Evolutionary conservation across 257 asterid species (phyloP).

Genomic region (Nicotiana undulata): DNA sequence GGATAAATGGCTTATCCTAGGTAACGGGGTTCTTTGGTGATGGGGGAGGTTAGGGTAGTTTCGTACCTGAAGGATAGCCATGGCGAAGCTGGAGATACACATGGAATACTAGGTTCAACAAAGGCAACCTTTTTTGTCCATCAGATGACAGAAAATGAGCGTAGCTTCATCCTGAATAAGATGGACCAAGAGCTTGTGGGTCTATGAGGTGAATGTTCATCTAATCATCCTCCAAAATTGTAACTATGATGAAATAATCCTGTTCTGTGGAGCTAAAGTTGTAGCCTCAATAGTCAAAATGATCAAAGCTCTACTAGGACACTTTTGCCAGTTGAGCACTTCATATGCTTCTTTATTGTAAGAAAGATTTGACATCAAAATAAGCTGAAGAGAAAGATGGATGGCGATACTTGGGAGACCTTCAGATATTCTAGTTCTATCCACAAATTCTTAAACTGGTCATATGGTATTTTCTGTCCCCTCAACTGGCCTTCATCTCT

Average conservation of each 20-base stretch:
- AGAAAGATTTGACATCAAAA: not conserved
- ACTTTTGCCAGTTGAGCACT: too few species aligned
- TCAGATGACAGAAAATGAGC: not conserved
- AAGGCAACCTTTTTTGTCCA: not conserved
- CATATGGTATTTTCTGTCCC: not conserved
- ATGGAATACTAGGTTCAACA: not conserved
- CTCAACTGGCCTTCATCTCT: not conserved
- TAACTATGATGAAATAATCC: not conserved
- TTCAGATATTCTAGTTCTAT: not conserved
- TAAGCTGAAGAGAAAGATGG: not conserved
- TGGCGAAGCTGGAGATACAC: not conserved
- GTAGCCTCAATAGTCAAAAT: not conserved
- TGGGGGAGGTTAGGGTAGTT: not conserved
- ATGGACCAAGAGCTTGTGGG: not conserved
- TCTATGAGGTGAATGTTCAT: not conserved
- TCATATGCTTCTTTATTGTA: not conserved
- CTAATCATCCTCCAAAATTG: not conserved
- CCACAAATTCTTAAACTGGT: not conserved
- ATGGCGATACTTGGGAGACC: not conserved
- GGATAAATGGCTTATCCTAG: not conserved
- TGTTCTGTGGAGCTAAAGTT: slow-evolving; percentile 6
- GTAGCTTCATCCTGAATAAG: not conserved
- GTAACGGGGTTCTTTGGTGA: not conserved
- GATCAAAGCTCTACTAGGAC: not conserved
- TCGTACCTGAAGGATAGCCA: not conserved